These are phyloP conservation scores for Aegilops longissima DNA, from an alignment of 176 grass and related monocot genomes.

Conservation along the genomic window DNA sequence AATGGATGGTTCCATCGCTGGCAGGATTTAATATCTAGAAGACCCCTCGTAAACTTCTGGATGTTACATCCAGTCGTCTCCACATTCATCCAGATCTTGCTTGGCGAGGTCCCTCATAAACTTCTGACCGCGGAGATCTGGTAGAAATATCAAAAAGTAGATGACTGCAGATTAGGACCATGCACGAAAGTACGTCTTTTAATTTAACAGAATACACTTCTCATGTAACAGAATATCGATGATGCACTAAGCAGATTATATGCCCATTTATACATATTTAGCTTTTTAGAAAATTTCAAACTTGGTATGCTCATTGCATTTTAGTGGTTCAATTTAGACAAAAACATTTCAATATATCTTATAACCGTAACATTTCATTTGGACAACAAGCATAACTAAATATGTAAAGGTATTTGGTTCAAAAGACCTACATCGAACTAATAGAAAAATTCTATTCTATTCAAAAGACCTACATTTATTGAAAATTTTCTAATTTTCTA, in stretches of 20 bases:
- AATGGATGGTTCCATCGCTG: too few relatives aligned
- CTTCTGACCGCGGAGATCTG: constrained; percentile 21
- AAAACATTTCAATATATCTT: too few relatives aligned
- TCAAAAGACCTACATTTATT: too few relatives aligned
- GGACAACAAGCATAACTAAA: too few relatives aligned
- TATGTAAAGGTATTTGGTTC: too few relatives aligned
- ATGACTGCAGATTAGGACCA: not conserved
- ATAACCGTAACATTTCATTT: too few relatives aligned
- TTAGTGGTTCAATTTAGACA: too few relatives aligned
- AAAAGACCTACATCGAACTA: too few relatives aligned
- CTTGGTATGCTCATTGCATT: too few relatives aligned
- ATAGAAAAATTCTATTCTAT: too few relatives aligned
- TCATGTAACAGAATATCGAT: not conserved
- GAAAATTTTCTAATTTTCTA: too few relatives aligned
- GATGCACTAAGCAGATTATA: not conserved
- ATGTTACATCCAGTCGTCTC: not conserved
- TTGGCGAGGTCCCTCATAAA: constrained; percentile 16
- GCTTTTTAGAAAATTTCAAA: not conserved
- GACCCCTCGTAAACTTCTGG: not conserved
- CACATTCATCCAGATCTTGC: constrained; percentile 4
- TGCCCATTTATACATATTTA: not conserved
- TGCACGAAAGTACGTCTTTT: not conserved
- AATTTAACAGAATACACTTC: not conserved
- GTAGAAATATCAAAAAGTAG: not conserved
- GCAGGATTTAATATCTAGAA: too few relatives aligned